A percentile compares a stretch with the other conserved stretches of the same genome.
Conservation (phyloP, 2,329 filamentous ascomycete species). For the Hymenotorrendiella dingleyae region DNA sequence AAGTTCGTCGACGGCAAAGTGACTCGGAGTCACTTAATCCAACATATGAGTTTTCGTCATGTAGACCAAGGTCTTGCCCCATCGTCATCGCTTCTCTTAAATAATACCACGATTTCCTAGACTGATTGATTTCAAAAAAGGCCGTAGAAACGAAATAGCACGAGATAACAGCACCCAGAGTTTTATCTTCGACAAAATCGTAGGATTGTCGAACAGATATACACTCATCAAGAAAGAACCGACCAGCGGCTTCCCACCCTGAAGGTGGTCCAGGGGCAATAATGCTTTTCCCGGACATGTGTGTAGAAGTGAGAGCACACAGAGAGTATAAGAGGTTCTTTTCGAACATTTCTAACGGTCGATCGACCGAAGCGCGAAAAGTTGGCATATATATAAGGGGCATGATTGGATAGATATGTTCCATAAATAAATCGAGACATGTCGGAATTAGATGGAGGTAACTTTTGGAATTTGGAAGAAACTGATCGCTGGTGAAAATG, state of each 20-base stretch:
- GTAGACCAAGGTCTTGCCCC: constrained; percentile 51
- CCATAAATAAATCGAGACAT: constrained; percentile 57
- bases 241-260: constrained; percentile 46
- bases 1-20: constrained; percentile 49
- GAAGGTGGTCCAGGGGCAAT: constrained; percentile 34
- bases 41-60: constrained; percentile 51
- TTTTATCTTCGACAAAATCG: constrained; percentile 51
- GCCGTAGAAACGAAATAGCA: constrained; percentile 57
- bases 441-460: constrained; percentile 45
- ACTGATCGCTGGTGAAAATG: constrained; percentile 35
- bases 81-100: constrained; percentile 55
- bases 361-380: constrained; percentile 44
- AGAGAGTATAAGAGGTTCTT: constrained; percentile 49
- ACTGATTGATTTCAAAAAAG: constrained; percentile 56
- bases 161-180: constrained; percentile 51
- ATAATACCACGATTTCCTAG: constrained; percentile 54
- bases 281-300: constrained; percentile 42
- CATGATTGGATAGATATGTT: constrained; percentile 58
- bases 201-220: constrained; percentile 48
- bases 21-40: constrained; percentile 43
- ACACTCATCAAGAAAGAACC: constrained; percentile 52
- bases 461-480: constrained; percentile 39
- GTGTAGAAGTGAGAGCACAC: constrained; percentile 48
- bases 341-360: constrained; percentile 33
- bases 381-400: constrained; percentile 54